Evolutionary conservation across 495 filamentous ascomycete species (phyloP).

Genomic region (Hypoxylon cercidicola): DNA sequence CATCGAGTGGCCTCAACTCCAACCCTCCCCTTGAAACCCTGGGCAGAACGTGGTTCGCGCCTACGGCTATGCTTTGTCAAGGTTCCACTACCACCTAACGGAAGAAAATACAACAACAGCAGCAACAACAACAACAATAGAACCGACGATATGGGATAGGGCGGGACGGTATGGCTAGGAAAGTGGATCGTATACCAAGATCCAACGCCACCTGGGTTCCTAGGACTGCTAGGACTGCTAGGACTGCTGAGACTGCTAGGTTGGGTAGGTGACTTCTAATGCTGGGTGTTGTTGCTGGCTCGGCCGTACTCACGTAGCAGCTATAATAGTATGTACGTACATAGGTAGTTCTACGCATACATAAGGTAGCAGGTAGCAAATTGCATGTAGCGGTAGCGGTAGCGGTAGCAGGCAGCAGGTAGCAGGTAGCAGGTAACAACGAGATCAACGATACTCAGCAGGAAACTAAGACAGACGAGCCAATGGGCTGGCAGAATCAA

Average conservation of each 20-base stretch:
- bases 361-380: constrained; percentile 15
- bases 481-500: constrained; percentile 22
- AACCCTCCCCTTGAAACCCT: constrained; percentile 21
- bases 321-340: constrained; percentile 17
- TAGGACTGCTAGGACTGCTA: too few relatives aligned
- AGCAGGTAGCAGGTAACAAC: constrained; percentile 23
- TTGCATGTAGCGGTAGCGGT: too few relatives aligned
- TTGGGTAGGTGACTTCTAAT: constrained; percentile 39
- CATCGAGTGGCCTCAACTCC: constrained; percentile 22
- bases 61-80: constrained; percentile 32
- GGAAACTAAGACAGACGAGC: constrained; percentile 11
- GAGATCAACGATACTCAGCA: constrained; percentile 14
- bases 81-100: constrained; percentile 31
- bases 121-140: constrained; percentile 20
- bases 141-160: constrained; percentile 40
- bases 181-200: constrained; percentile 34
- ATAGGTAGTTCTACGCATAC: too few relatives aligned
- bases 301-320: constrained; percentile 37
- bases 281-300: constrained; percentile 18
- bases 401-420: constrained; percentile 10
- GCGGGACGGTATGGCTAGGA: constrained; percentile 33
- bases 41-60: constrained; percentile 33
- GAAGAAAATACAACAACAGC: constrained; percentile 26
- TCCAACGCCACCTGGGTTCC: constrained; percentile 26
- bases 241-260: constrained; percentile 12